Evolutionary conservation across 2,329 filamentous ascomycete genomes (phyloP), one percentile per base, ranked within the genome.

Genomic region (Pseudopyrenochaeta lycopersici): DNA sequence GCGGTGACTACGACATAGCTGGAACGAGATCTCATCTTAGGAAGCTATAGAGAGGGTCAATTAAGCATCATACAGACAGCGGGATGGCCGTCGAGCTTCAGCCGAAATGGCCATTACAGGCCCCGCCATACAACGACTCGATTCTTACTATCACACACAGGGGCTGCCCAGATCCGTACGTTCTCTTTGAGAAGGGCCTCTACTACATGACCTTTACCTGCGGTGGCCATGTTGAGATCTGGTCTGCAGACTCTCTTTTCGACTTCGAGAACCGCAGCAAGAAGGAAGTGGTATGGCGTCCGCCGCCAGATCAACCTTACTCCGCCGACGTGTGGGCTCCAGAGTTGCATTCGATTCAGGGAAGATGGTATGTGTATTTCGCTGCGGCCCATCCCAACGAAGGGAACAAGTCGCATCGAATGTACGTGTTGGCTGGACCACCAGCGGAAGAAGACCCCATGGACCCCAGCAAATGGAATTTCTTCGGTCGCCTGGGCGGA

Each of bases 351-450:
- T 69, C 69, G 42, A 73, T 85, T 21, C 69, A 78, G 32, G 80
- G 78, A 0, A 76, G 76, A 18, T 85, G 83, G 83, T 85, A 84
- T 66, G 75, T 84, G 54, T 85, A 85, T 67, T 81, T 76, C 64
- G 80, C 72, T 2, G 77, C 74, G 14, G 76, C 74, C 17, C 65
- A 80, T 56, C 76, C 75, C 1, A 54, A 64, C 35, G 62, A 76
- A n/a, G 79, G 79, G 46, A 81, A 81, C 65, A 68, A 68, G 15
- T 73, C 72, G 0, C 79, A 81, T 62, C 67, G 79, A 18, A 80
- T 80, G 76, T 80, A 74, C 53, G 78, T 81, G 5, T 73, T 81
- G 1, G 70, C 71, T 17, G 79, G 79, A 1, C 79, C 79, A 0
- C 63, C 70, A 0, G 60, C 68, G 29, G 63, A 66, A 4, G 54